phyloP scores from a whole-genome alignment of 2,329 filamentous ascomycete species.

The Hypoxylon sp. region DNA sequence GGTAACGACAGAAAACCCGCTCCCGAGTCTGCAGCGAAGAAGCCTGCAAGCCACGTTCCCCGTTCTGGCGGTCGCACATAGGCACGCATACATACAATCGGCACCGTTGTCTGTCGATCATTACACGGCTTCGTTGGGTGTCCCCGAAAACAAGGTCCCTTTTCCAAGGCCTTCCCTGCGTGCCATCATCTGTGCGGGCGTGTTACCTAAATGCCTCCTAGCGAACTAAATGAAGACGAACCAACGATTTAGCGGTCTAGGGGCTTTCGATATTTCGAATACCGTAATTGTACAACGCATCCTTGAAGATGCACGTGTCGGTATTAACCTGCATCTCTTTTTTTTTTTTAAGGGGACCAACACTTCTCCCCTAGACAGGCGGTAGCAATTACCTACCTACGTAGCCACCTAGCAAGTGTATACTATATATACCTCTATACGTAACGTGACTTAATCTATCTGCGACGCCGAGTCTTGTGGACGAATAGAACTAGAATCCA shows the following conservation, averaged over 20 bases:
- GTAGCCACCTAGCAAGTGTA: neutral
- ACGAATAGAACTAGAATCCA: neutral
- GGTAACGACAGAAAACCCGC: constrained; percentile 22
- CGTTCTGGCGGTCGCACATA: neutral
- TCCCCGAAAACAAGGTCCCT: neutral
- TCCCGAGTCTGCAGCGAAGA: constrained; percentile 27
- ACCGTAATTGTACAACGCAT: neutral
- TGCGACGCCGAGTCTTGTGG: neutral
- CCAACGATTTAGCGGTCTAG: neutral
- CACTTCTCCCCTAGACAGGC: constrained; percentile 5
- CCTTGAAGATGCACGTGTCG: neutral
- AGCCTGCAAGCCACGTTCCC: constrained; percentile 37
- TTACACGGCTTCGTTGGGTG: neutral
- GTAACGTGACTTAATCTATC: neutral
- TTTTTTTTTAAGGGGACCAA: constrained; percentile 4
- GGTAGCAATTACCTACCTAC: neutral
- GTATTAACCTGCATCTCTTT: constrained; percentile 1
- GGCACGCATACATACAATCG: neutral
- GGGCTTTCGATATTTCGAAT: neutral
- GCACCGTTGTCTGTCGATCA: constrained; percentile 5
- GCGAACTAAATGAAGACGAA: neutral
- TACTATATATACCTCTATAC: neutral
- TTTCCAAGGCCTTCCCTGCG: neutral
- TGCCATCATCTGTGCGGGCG: neutral
- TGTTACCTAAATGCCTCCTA: neutral